Percentiles rank a stretch among this genome's conserved stretches.
Conservation (phyloP, 176 grass and related monocot species). For the Puya raimondii region DNA sequence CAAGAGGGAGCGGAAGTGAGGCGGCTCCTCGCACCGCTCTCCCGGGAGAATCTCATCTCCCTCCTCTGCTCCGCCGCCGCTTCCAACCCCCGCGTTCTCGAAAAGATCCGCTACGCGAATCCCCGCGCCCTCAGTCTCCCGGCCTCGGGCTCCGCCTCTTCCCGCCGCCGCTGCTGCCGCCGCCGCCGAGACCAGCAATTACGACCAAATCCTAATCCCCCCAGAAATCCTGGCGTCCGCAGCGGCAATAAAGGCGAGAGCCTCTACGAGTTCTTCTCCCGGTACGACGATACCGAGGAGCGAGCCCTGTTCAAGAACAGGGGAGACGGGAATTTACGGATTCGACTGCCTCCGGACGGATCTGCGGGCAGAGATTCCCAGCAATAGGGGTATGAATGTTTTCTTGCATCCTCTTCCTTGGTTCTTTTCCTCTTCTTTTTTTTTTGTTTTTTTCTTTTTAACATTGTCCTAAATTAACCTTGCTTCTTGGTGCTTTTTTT, state of each 20-base stretch:
- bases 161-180: no score
- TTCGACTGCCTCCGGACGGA: no score
- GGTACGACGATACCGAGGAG: not conserved
- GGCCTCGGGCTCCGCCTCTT: no score
- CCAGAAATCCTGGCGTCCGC: not conserved
- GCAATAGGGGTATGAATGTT: no score
- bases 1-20: constrained; percentile 21
- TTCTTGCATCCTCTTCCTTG: no score
- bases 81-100: not conserved
- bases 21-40: not conserved
- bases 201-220: not conserved
- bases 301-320: not conserved
- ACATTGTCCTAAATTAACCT: no score
- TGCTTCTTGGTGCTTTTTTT: no score
- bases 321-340: no score
- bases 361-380: no score
- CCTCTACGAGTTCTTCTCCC: not conserved
- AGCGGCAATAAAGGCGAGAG: not conserved
- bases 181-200: no score
- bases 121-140: not conserved
- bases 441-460: no score
- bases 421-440: no score
- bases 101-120: not conserved
- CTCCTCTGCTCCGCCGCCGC: not conserved
- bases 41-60: not conserved